These are phyloP conservation scores for Mortierella sp. DNA, from an alignment of 371 early-diverging fungal species.

Conservation along the genomic window DNA sequence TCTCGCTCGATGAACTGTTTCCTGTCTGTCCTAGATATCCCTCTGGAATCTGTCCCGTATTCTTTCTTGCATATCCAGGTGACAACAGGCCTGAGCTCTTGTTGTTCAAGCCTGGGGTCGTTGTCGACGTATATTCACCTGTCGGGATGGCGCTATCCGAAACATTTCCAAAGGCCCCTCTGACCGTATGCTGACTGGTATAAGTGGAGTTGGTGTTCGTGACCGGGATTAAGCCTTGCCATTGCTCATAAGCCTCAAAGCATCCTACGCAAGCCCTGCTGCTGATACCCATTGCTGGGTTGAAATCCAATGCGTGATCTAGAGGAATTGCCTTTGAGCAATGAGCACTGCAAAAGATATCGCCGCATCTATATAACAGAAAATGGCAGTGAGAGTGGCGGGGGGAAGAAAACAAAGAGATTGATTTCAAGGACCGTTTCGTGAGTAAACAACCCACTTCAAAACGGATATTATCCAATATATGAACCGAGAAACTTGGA, in stretches of 20 bases:
- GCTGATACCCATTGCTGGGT: constrained; percentile 37
- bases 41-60: constrained; percentile 31
- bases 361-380: constrained; percentile 38
- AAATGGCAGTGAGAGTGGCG: not conserved
- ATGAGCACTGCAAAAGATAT: constrained; percentile 54
- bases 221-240: constrained; percentile 32
- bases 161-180: constrained; percentile 21
- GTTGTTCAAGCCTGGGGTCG: not conserved
- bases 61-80: constrained; percentile 4
- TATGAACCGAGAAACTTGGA: not conserved
- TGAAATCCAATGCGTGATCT: constrained; percentile 48
- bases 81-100: constrained; percentile 7
- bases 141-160: constrained; percentile 22
- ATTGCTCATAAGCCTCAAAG: constrained; percentile 45
- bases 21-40: constrained; percentile 24
- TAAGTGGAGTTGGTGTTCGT: not conserved
- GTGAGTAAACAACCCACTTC: not conserved
- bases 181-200: constrained; percentile 3
- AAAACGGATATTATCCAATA: too few species aligned
- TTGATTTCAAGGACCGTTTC: not conserved
- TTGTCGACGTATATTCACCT: constrained; percentile 7
- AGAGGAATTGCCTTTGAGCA: constrained; percentile 49
- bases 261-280: constrained; percentile 50
- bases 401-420: not conserved
- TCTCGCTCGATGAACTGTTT: constrained; percentile 17